Percentiles rank a stretch among this genome's conserved stretches.
Evolutionary conservation across 2,329 filamentous ascomycete genomes (phyloP).

Genomic region (Penicillium janthinellum): DNA sequence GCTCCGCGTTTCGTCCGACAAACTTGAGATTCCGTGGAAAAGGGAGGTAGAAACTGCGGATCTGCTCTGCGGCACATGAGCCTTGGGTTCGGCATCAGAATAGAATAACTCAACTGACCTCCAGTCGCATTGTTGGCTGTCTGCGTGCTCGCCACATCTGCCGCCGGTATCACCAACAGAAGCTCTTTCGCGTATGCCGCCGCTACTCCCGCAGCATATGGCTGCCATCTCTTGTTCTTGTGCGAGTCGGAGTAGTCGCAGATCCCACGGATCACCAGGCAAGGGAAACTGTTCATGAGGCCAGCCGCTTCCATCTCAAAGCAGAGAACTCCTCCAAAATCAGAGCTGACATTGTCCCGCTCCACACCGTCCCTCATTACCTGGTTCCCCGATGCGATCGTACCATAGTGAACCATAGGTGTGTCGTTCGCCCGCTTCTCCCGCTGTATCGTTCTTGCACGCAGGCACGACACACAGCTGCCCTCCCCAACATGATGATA

Average conservation of each 20-base stretch:
- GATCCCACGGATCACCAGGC: neutral
- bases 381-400: neutral
- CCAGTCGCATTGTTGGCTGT: neutral
- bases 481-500: neutral
- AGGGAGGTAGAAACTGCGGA: neutral
- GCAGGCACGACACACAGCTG: neutral
- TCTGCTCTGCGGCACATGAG: neutral
- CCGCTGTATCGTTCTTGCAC: conserved; percentile 8
- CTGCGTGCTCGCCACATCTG: neutral
- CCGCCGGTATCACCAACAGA: conserved; percentile 1
- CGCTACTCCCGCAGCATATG: conserved; percentile 2
- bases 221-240: neutral
- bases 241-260: neutral
- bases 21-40: neutral
- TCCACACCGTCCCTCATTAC: no score
- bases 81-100: neutral
- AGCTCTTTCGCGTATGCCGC: conserved; percentile 8
- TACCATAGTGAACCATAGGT: conserved; percentile 25
- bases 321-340: no score
- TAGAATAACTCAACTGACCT: neutral
- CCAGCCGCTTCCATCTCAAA: no score
- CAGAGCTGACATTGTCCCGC: no score
- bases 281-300: no score
- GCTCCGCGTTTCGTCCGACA: neutral
- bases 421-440: conserved; percentile 5